Base-by-base conservation (phyloP, 352 stramenopile species). In the Phytophthora pistaciae region DNA sequence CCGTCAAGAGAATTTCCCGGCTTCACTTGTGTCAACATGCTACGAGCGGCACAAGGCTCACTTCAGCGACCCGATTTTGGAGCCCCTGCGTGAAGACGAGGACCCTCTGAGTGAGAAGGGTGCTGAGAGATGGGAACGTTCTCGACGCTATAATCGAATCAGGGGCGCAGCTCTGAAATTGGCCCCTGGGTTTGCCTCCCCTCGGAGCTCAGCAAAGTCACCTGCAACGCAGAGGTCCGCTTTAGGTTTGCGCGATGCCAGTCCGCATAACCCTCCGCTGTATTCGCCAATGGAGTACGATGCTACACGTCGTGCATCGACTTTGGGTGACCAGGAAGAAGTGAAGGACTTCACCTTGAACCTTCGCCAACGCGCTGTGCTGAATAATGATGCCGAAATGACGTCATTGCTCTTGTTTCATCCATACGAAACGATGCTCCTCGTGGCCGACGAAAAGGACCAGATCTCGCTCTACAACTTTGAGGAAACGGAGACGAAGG, bases 361-460 rank as follows among this genome's bases (percentile, higher is more conserved):
- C 38, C 77, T 99, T 33, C 85, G 91, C 18, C 95, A 99, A 70
- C 83, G 87, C 14, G 88, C 87, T 2, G 88, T 99, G 38, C 83
- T 97, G 62, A 99, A 98, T 75, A 94, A 90, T 59, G 92, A 96
- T 48, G 85, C 88, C 6, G 94, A 98, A 50, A 98, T 98, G 84
- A 99, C 97, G 21, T 98, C 93, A 29, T 83, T 98, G 56, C 77
- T 99, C 54, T 83, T 97, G 8, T 99, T 99, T 72, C 98, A 99
- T 74, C 93, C 97, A 25, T 99, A 98, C 71, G 90, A 95, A 58
- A 93, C 87, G 58, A 91, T 96, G 65, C 84, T 99, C 18, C 85
- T 99, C 46, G 93, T 98, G n/a, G 97, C 96, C 14, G 97, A 99
- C 70, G 91, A 98, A 33, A 92, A 93, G 65, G 92, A 99, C 65